These are phyloP conservation scores for Naematelia aurantialba DNA, from an alignment of 768 basidiomycete species.

Conservation along the genomic window DNA sequence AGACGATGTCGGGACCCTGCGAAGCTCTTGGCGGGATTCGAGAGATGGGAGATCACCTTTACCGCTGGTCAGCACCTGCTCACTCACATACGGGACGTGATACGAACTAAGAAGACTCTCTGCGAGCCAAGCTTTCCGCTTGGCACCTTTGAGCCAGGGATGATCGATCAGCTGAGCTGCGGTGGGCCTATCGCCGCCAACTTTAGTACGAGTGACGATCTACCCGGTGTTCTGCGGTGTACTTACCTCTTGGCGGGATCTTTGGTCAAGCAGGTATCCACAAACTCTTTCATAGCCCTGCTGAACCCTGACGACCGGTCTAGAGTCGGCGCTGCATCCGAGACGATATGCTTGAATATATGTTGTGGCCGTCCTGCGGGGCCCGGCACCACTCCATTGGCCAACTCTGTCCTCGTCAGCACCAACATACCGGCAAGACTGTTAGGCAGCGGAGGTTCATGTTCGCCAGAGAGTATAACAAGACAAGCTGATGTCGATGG, in stretches of 20 bases:
- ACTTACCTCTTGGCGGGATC: constrained; percentile 71
- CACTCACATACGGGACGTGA: background rate
- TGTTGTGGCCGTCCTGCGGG: constrained; percentile 69
- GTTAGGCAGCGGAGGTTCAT: too few species aligned
- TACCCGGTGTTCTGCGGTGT: background rate
- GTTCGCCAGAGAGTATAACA: too few species aligned
- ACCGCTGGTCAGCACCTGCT: constrained; percentile 1
- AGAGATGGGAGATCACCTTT: constrained; percentile 32
- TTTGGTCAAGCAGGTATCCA: constrained; percentile 77
- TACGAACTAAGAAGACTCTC: constrained; percentile 60
- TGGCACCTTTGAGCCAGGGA: constrained; percentile 73
- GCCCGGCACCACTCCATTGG: constrained; percentile 81
- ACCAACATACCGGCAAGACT: background rate
- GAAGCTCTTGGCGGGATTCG: constrained; percentile 35
- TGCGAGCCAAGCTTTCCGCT: constrained; percentile 74
- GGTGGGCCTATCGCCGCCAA: constrained; percentile 59
- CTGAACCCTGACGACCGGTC: constrained; percentile 63
- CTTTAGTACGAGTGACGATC: background rate
- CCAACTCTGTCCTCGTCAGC: constrained; percentile 57
- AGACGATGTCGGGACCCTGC: constrained; percentile 33
- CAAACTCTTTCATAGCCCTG: constrained; percentile 73
- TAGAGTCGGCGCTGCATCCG: constrained; percentile 72
- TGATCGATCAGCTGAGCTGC: constrained; percentile 72
- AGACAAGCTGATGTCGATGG: too few species aligned
- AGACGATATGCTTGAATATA: constrained; percentile 73